A percentile compares a stretch with the other conserved stretches of the same genome.
Evolutionary conservation across 768 basidiomycete species (phyloP).

Genomic region (Kwoniella mangroviensis): DNA sequence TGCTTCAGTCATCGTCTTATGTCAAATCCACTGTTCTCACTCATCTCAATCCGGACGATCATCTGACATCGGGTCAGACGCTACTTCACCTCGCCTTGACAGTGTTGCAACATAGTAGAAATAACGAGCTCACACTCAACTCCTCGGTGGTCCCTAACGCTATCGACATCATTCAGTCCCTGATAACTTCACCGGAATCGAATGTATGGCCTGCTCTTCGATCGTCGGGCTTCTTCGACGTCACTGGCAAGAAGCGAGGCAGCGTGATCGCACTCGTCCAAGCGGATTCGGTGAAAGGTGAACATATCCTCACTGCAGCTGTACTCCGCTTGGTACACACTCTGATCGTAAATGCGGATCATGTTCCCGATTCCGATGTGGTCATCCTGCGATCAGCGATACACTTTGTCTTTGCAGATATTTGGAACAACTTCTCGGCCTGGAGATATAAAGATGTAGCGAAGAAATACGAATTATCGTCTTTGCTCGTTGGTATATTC

Average conservation of each 20-base stretch:
- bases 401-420: conserved; percentile 79
- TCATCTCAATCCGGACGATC: conserved; percentile 59
- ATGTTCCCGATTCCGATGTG: conserved; percentile 72
- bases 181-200: conserved; percentile 77
- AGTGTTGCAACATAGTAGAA: conserved; percentile 57
- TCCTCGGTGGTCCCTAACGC: conserved; percentile 72
- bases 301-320: conserved; percentile 68
- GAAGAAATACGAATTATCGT: conserved; percentile 81
- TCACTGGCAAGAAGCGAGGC: conserved; percentile 30
- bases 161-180: conserved; percentile 76
- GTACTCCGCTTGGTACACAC: conserved; percentile 64
- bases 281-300: conserved; percentile 73
- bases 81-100: conserved; percentile 61
- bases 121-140: conserved; percentile 63
- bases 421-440: conserved; percentile 81
- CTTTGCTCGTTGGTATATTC: conserved; percentile 70
- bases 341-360: conserved; percentile 74
- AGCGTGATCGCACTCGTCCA: conserved; percentile 63
- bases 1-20: conserved; percentile 69
- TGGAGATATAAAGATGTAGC: conserved; percentile 86
- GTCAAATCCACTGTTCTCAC: conserved; percentile 36
- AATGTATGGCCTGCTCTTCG: conserved; percentile 88
- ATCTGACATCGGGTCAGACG: conserved; percentile 82
- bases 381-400: conserved; percentile 66
- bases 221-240: conserved; percentile 68